Percentiles rank a stretch among this genome's conserved stretches.
These are phyloP conservation scores for Lachancea sp. DNA, from an alignment of 805 yeast genomes.

Conservation along the genomic window DNA sequence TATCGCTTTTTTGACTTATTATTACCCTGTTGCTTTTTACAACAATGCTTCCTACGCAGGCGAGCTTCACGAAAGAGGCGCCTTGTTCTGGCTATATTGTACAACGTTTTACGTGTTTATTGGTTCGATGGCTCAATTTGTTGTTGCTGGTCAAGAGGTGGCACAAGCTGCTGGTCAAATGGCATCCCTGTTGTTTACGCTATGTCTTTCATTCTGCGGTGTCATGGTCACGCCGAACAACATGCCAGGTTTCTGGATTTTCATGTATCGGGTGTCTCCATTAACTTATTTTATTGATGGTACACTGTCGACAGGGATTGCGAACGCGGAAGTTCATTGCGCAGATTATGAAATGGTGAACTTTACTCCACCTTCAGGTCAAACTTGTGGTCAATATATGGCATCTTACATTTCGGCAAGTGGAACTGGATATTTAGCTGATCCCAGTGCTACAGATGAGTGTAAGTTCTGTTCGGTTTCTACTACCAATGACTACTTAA, in stretches of 20 bases:
- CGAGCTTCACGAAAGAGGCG: slow-evolving; percentile 48
- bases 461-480: slow-evolving; percentile 56
- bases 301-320: slow-evolving; percentile 49
- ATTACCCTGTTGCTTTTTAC: slow-evolving; percentile 68
- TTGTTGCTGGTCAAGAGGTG: slow-evolving; percentile 52
- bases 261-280: slow-evolving; percentile 72
- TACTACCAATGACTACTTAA: slow-evolving; percentile 53
- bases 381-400: slow-evolving; percentile 54
- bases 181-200: slow-evolving; percentile 49
- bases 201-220: slow-evolving; percentile 72
- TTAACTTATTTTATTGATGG: slow-evolving; percentile 59
- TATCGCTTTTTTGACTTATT: slow-evolving; percentile 53
- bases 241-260: slow-evolving; percentile 72
- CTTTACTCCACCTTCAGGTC: slow-evolving; percentile 48
- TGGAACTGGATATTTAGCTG: slow-evolving; percentile 45
- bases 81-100: slow-evolving; percentile 43
- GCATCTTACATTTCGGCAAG: slow-evolving; percentile 27
- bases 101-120: slow-evolving; percentile 47
- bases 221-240: slow-evolving; percentile 51
- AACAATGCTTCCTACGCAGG: slow-evolving; percentile 50
- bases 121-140: slow-evolving; percentile 52
- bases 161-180: slow-evolving; percentile 61
- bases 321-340: slow-evolving; percentile 44
- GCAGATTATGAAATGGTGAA: slow-evolving; percentile 40
- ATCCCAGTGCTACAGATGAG: slow-evolving; percentile 40